Conservation (phyloP, 352 stramenopile species). For the Phytophthora ohioensis region DNA sequence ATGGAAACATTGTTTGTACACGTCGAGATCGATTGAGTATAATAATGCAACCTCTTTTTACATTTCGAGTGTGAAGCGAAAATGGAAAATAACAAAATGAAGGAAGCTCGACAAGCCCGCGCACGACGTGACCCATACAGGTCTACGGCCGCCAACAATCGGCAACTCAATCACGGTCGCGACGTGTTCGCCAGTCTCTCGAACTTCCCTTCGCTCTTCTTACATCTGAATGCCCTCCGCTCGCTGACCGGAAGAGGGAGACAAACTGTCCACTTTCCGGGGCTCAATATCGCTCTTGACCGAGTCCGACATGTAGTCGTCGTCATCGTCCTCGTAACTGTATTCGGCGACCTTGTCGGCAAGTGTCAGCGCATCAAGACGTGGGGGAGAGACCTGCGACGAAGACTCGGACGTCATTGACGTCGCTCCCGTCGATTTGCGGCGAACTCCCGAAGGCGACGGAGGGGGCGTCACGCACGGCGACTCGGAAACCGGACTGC, state of each 20-base stretch:
- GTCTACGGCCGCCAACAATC: constrained; percentile 25
- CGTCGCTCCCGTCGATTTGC: constrained; percentile 50
- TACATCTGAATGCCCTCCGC: constrained; percentile 83
- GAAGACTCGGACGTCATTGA: constrained; percentile 56
- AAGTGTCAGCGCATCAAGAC: constrained; percentile 57
- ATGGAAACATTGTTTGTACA: not conserved
- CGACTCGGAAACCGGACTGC: constrained; percentile 58
- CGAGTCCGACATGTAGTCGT: constrained; percentile 77
- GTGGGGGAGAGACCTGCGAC: constrained; percentile 47
- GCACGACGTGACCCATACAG: constrained; percentile 12
- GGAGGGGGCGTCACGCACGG: constrained; percentile 51
- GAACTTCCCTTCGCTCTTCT: constrained; percentile 31
- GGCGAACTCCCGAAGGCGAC: constrained; percentile 51
- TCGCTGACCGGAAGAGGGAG: constrained; percentile 52
- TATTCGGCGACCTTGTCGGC: constrained; percentile 47
- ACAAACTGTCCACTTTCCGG: constrained; percentile 68
- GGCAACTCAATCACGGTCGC: constrained; percentile 15
- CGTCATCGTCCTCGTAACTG: constrained; percentile 59
- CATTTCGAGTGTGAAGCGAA: constrained; percentile 43
- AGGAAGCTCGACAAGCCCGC: constrained; percentile 26
- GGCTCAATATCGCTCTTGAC: constrained; percentile 83
- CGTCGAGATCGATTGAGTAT: not conserved
- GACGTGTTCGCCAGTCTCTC: constrained; percentile 24
- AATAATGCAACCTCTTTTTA: constrained; percentile 45
- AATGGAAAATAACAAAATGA: constrained; percentile 56